These are phyloP conservation scores for Caryopteris hybrid DNA, from an alignment of 305 asterid genomes.

Conservation along the genomic window DNA sequence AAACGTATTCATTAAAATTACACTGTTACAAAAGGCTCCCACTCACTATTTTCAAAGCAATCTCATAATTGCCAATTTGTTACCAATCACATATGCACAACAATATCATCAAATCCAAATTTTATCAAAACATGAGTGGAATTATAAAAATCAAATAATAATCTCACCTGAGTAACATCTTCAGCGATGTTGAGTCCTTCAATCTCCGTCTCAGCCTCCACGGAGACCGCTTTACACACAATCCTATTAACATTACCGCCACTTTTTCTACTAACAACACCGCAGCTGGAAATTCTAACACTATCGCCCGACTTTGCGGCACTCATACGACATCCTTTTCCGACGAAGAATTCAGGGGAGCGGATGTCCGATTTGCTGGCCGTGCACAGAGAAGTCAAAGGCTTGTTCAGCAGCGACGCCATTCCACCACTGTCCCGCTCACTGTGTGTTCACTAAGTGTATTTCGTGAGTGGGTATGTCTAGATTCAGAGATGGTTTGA, in stretches of 20 bases:
- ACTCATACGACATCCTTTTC: constrained; percentile 26
- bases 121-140: background rate
- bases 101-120: constrained; percentile 1
- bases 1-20: background rate
- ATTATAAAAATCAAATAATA: background rate
- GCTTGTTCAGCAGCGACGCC: constrained; percentile 64
- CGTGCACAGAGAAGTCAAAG: constrained; percentile 44
- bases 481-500: background rate
- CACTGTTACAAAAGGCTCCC: background rate
- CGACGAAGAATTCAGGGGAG: constrained; percentile 28
- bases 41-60: background rate
- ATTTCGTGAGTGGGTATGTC: constrained; percentile 9
- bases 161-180: constrained; percentile 83
- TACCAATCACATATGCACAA: background rate
- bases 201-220: constrained; percentile 51
- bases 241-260: constrained; percentile 13
- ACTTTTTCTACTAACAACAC: constrained; percentile 11
- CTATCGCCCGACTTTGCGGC: constrained; percentile 11
- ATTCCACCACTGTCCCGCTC: constrained; percentile 25
- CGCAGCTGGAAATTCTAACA: constrained; percentile 16
- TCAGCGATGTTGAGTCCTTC: constrained; percentile 94
- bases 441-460: background rate
- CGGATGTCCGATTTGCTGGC: constrained; percentile 29
- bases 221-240: constrained; percentile 62
- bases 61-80: background rate